Conservation (phyloP, 2,329 filamentous ascomycete species). For the Daldinia sp. region DNA sequence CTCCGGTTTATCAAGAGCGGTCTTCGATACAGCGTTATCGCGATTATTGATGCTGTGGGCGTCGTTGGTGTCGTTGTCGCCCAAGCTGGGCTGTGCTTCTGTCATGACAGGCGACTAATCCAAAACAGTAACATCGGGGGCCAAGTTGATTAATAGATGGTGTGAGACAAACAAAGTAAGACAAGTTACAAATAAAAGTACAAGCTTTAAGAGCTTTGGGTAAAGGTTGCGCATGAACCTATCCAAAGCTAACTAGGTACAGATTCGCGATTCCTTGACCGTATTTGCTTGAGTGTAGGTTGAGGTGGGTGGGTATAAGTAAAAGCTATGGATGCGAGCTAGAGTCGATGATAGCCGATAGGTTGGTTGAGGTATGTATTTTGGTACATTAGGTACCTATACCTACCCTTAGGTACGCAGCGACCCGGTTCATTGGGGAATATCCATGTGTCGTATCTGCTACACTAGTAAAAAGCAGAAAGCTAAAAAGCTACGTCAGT, state of each 20-base stretch:
- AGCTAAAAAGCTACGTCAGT: conserved; percentile 36
- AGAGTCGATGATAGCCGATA: conserved; percentile 18
- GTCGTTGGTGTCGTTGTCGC: conserved; percentile 41
- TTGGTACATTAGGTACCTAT: neutral
- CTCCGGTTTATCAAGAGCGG: conserved; percentile 18
- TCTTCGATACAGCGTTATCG: conserved; percentile 13
- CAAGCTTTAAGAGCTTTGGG: neutral
- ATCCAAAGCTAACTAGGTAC: conserved; percentile 4
- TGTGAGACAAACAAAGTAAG: conserved; percentile 11
- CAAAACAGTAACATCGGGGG: conserved; percentile 43
- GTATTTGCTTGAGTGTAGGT: conserved; percentile 14
- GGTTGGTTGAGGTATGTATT: neutral
- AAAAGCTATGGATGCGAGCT: neutral
- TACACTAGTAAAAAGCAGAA: neutral
- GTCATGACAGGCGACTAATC: conserved; percentile 56
- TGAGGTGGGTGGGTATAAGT: neutral
- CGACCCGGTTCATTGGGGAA: conserved; percentile 14
- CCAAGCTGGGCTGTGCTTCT: conserved; percentile 55
- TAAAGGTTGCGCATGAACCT: conserved; percentile 6
- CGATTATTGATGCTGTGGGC: neutral
- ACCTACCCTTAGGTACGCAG: conserved; percentile 2
- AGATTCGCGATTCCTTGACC: conserved; percentile 11
- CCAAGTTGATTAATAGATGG: neutral
- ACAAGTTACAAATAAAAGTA: conserved; percentile 7
- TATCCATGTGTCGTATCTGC: neutral